Evolutionary conservation across 129 eudicot genomes (phyloP), one percentile per base, ranked within the genome.

Genomic region (Scalesia atractyloides): DNA sequence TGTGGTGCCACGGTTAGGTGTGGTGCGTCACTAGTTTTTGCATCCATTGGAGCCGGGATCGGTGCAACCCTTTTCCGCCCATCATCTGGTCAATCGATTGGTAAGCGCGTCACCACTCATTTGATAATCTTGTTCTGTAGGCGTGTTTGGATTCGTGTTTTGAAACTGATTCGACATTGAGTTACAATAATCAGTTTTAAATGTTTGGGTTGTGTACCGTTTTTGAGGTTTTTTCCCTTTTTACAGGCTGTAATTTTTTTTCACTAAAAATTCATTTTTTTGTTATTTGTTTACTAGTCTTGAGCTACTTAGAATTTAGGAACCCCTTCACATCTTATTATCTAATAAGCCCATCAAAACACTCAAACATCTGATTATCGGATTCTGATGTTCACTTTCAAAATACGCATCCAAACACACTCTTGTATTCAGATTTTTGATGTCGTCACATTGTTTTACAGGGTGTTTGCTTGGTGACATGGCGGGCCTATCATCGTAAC

Each of bases 41-140:
- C 97, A 19, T 88, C 98, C 51, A 76, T 93, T 19, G 98, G 98
- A 72, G 98, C 98, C 20, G 98, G 97, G 14, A 34, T 93, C 2
- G 96, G 98, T 24, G 92, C 97, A 26, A 63, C 81, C 0, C 50
- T 87, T 3, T 37, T 90, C 54, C 96, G 89, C 68, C 98, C 98
- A 30, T 74, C 89, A n/a, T 47, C 79, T 52, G 98, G 98, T 36
- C 98, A 93, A 81, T 82, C 90, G 74, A 61, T 90, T 36, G 96
- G 98, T 92, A 89, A 74, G 81, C 41, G 24, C 22, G 46, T 36
- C 56, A 33, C 36, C 3, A 72, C 57, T 68, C 16, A 17, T 49
- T 53, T 53, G 17, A 22, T 17, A 15, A 22, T 47, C 34, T 46
- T 12, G 37, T 59, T 26, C 8, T 14, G 9, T 68, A 5, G 50